Evolutionary conservation across 2,329 filamentous ascomycete genomes (phyloP), one percentile per base, ranked within the genome.

Genomic region (Pyrenophora seminiperda): DNA sequence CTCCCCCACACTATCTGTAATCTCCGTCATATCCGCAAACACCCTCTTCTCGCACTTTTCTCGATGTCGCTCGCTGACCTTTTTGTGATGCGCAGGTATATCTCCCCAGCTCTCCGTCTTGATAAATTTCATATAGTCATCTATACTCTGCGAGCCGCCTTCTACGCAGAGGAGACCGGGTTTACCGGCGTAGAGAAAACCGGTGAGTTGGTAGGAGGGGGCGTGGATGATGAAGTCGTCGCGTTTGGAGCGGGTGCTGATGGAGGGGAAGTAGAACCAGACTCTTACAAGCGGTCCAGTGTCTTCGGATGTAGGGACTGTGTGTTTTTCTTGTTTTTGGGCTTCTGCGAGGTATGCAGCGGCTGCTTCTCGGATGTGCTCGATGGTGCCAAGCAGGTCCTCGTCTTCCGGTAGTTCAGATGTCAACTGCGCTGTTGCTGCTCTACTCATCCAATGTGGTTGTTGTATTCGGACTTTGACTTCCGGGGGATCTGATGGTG

Each of bases 261-360:
- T 79, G 1, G 82, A 84, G 0, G 83, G 83, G 54, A 86, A 84
- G 66, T 85, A 85, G 61, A 85, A 85, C 83, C 83, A 85, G 1
- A 81, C 82, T 7, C 83, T 73, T 3, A 82, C 76, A 1, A 81
- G 59, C 0, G 62, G 56, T 1, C 37, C 44, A n/a, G 27, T 13
- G 7, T 47, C 41, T 18, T 3, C 24, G 10, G 33, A 17, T 0
- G 13, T n/a, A 11, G 44, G 4, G 7, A 39, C 30, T 17, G 17
- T 7, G 31, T 15, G 13, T 7, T 27, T 15, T n/a, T n/a, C 17
- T 33, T 29, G 20, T 6, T 29, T 43, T 37, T 22, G 33, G 13
- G 22, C 9, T 9, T 43, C 34, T 5, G 13, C 19, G 1, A 61
- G 51, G 15, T 56, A 39, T 10, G 47, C 19, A 15, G 39, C 11